Percentiles rank a stretch among this genome's conserved stretches.
phyloP scores from a whole-genome alignment of 768 basidiomycete species.

The Gyrodon lividus region DNA sequence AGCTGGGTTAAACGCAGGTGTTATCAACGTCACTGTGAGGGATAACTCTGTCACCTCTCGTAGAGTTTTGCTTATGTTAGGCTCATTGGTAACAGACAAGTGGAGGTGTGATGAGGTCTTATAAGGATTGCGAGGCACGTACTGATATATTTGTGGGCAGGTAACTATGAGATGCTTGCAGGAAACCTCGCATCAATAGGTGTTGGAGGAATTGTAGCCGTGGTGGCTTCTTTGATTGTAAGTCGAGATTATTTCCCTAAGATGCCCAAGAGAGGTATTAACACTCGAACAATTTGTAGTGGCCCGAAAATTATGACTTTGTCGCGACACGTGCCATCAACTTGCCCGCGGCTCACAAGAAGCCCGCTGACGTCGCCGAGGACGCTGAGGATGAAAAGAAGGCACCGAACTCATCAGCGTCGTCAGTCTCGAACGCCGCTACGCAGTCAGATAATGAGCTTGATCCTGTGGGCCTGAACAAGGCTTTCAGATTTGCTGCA shows the following conservation, averaged over 20 bases:
- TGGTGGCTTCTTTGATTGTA: conserved; percentile 62
- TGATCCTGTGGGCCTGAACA: conserved; percentile 60
- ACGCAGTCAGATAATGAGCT: conserved; percentile 53
- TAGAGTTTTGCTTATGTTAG: conserved; percentile 1
- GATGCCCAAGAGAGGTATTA: neutral
- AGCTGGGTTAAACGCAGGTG: conserved; percentile 61
- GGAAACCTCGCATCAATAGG: conserved; percentile 88
- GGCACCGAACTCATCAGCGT: conserved; percentile 26
- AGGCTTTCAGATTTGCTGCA: conserved; percentile 80
- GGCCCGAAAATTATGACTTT: conserved; percentile 85
- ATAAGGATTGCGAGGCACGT: conserved; percentile 5
- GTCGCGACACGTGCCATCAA: conserved; percentile 79
- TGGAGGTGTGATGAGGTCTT: conserved; percentile 43
- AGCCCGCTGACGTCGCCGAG: conserved; percentile 16
- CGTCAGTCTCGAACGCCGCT: conserved; percentile 38
- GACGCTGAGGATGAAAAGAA: conserved; percentile 40
- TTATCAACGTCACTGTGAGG: conserved; percentile 67
- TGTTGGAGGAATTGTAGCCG: conserved; percentile 74
- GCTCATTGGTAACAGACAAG: conserved; percentile 36
- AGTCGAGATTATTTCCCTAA: conserved; percentile 17
- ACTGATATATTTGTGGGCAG: conserved; percentile 16
- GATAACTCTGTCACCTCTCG: conserved; percentile 1
- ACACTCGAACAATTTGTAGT: conserved; percentile 36
- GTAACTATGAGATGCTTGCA: conserved; percentile 74
- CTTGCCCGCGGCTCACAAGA: conserved; percentile 21